Conservation (phyloP, 257 asterid species). For the Leptodermis oblonga region DNA sequence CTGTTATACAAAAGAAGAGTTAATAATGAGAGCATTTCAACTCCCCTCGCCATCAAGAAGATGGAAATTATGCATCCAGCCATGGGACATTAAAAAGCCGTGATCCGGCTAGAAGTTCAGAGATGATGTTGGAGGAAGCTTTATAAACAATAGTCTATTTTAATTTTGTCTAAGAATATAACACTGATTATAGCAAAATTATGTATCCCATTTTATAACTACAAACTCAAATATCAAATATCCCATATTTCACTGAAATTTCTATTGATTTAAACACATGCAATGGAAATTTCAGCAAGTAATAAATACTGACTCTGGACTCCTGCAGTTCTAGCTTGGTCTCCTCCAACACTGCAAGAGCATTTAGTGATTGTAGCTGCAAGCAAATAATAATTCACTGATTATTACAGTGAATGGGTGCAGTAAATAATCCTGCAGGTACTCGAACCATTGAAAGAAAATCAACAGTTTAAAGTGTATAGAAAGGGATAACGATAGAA, state of each 20-base stretch:
- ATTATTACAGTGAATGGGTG: neutral
- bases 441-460: neutral
- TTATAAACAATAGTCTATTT: neutral
- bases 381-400: constrained; percentile 15
- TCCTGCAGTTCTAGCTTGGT: constrained; percentile 43
- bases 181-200: too few species aligned
- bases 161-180: neutral
- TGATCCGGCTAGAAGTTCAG: neutral
- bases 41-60: neutral
- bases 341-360: constrained; percentile 57
- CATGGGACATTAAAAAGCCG: neutral
- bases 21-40: neutral
- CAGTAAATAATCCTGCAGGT: neutral
- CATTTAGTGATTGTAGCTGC: constrained; percentile 79
- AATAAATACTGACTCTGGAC: constrained; percentile 35
- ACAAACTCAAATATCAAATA: neutral
- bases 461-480: neutral
- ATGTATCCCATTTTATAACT: neutral
- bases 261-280: neutral
- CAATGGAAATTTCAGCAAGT: neutral
- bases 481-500: neutral
- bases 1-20: constrained; percentile 31
- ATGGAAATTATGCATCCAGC: neutral
- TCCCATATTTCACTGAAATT: neutral
- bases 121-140: neutral